These are phyloP conservation scores for Microbotryomycetes sp. DNA, from an alignment of 1,284 basidiomycete genomes.

Conservation along the genomic window DNA sequence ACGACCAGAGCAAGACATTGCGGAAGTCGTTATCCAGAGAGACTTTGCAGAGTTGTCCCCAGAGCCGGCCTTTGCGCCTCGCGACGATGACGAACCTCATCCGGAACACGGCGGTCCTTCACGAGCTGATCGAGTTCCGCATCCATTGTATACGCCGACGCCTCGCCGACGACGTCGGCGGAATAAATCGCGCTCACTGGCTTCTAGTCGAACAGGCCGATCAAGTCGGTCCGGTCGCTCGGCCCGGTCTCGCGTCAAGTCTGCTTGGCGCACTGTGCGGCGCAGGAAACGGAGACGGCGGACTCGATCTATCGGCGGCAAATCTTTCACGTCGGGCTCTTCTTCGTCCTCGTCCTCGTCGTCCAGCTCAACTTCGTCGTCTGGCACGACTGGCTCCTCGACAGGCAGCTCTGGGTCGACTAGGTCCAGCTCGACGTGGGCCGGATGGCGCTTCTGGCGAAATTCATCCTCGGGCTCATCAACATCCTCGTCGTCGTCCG, in stretches of 20 bases:
- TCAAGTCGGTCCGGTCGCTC: constrained; percentile 21
- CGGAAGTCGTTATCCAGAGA: not conserved
- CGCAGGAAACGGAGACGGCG: not conserved
- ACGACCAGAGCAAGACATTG: not conserved
- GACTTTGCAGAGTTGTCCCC: not conserved
- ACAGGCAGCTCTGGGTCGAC: constrained; percentile 13
- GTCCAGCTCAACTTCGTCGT: constrained; percentile 12
- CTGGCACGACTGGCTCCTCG: constrained; percentile 22
- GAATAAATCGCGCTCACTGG: constrained; percentile 14
- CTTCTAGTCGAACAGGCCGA: constrained; percentile 23
- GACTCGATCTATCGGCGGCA: constrained; percentile 1
- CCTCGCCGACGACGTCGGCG: constrained; percentile 11
- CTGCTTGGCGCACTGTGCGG: constrained; percentile 19
- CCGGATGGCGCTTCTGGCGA: constrained; percentile 36
- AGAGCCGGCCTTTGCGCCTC: constrained; percentile 14
- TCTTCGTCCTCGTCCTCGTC: constrained; percentile 19
- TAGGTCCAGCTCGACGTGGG: constrained; percentile 29
- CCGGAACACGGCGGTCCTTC: constrained; percentile 15
- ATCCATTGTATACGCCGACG: constrained; percentile 28
- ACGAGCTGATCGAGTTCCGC: constrained; percentile 3
- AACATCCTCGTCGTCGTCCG: constrained; percentile 21
- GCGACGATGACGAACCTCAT: constrained; percentile 22
- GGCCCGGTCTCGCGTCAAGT: constrained; percentile 22
- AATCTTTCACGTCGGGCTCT: constrained; percentile 8
- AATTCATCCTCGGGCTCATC: constrained; percentile 28